Base-by-base conservation (phyloP, 139 green algal species). In the Microglena sp. region DNA sequence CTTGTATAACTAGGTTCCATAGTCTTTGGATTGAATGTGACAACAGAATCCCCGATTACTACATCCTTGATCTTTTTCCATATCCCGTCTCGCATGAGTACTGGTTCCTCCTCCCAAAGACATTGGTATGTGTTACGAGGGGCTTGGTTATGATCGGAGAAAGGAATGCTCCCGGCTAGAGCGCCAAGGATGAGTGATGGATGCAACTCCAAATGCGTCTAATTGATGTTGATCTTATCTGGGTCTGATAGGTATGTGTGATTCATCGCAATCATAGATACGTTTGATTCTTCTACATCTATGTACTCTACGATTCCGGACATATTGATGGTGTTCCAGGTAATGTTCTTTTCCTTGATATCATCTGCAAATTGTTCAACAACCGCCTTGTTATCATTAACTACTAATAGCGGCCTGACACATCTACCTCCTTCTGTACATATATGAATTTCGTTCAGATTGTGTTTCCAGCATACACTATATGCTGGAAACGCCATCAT, bases 121-220 rank as follows among this genome's bases (percentile, higher is more conserved):
- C 26, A 73, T 63, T 88, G 81, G 63, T 88, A 90, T n/a, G 76
- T 84, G 69, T 90, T 90, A 11, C 83, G 68, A 31, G 83, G 72
- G 31, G 57, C 53, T 57, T 78, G 74, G 67, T 90, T 90, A 73
- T 90, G 83, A 54, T 90, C 71, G 0, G 81, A 76, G 63, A 90
- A 90, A 2, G 83, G 83, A 55, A 90, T 87, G 53, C 77, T 85
- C 5, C 60, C 73, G 1, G 64, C 79, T 27, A 77, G 75, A 5
- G 83, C 72, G 33, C 83, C 82, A 18, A 90, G 64, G 8, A 68
- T 33, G 60, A 87, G 77, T 11, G 68, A 78, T 2, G 83, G 81
- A 66, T 90, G 62, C 35, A 90, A 82, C 76, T 90, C 83, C 46
- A 77, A 77, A 60, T 90, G 83, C 21, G 83, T 90, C 72, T 83